phyloP scores from a whole-genome alignment of 2,329 filamentous ascomycete species.

The Diaporthe australafricana region DNA sequence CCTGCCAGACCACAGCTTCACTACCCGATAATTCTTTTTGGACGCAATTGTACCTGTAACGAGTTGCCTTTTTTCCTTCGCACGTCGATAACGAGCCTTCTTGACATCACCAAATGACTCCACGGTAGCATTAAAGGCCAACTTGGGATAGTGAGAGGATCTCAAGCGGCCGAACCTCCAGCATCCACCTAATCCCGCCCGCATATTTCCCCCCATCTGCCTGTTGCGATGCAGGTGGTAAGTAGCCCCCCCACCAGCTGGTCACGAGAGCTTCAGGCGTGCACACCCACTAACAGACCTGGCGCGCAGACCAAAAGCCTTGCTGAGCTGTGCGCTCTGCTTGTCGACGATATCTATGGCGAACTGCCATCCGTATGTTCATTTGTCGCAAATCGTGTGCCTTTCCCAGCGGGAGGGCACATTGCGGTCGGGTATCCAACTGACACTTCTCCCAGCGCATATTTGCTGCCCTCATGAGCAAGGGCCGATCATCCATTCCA shows the following conservation, averaged over 20 bases:
- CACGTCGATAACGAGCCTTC: slow-evolving; percentile 33
- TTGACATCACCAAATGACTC: slow-evolving; percentile 63
- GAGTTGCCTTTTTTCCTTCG: background rate
- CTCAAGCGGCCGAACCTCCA: slow-evolving; percentile 75
- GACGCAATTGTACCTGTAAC: background rate
- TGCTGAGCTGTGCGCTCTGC: slow-evolving; percentile 88
- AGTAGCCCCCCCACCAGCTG: slow-evolving; percentile 40
- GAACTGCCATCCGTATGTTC: slow-evolving; percentile 87
- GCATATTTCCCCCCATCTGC: slow-evolving; percentile 34
- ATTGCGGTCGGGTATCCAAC: slow-evolving; percentile 29
- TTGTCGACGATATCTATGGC: slow-evolving; percentile 90
- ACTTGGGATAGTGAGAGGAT: slow-evolving; percentile 84
- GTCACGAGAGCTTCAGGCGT: slow-evolving; percentile 14
- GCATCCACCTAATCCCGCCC: slow-evolving; percentile 37
- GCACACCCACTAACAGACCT: background rate
- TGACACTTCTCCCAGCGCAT: slow-evolving; percentile 73
- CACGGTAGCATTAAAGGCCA: slow-evolving; percentile 76
- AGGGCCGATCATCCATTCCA: slow-evolving; percentile 79
- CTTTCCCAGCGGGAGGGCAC: slow-evolving; percentile 24
- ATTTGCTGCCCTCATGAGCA: slow-evolving; percentile 80
- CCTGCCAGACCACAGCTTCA: slow-evolving; percentile 10
- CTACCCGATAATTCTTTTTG: background rate
- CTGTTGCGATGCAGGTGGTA: slow-evolving; percentile 49
- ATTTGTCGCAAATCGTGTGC: slow-evolving; percentile 37
- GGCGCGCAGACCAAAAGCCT: slow-evolving; percentile 73